phyloP scores from a whole-genome alignment of 805 yeast genomes.

The Yamadazyma ubonensis region DNA sequence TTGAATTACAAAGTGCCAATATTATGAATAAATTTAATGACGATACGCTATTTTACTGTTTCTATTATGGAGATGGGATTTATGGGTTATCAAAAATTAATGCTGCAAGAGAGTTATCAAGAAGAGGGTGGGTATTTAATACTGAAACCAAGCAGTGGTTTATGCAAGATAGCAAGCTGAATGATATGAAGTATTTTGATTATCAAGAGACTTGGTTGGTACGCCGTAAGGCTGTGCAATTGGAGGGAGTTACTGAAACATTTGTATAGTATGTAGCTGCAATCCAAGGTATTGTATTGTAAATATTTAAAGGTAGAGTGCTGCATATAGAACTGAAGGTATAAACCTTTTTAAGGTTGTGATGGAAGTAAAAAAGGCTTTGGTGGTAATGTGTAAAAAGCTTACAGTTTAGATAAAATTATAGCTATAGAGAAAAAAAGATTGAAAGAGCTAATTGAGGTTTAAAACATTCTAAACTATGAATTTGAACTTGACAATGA shows the following conservation, averaged over 20 bases:
- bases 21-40: constrained; percentile 71
- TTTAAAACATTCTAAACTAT: too few relatives aligned
- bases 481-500: too few relatives aligned
- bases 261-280: constrained; percentile 7
- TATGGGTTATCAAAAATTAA: constrained; percentile 38
- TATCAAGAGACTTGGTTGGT: constrained; percentile 60
- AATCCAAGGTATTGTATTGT: too few relatives aligned
- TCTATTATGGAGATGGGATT: constrained; percentile 65
- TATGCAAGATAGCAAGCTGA: constrained; percentile 56
- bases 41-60: constrained; percentile 88
- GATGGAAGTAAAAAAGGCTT: too few relatives aligned
- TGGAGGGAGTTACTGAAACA: constrained; percentile 3
- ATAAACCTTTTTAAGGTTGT: too few relatives aligned
- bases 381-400: too few relatives aligned
- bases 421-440: too few relatives aligned
- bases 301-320: background rate
- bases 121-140: constrained; percentile 81
- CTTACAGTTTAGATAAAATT: too few relatives aligned
- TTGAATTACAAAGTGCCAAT: constrained; percentile 59
- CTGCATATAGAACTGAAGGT: background rate
- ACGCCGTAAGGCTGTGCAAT: constrained; percentile 36
- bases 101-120: constrained; percentile 76
- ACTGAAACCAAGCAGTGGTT: constrained; percentile 78
- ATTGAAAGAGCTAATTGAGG: too few relatives aligned
- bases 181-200: constrained; percentile 80